phyloP scores from a whole-genome alignment of 2,329 filamentous ascomycete species.

The Harringtonia lauricola region DNA sequence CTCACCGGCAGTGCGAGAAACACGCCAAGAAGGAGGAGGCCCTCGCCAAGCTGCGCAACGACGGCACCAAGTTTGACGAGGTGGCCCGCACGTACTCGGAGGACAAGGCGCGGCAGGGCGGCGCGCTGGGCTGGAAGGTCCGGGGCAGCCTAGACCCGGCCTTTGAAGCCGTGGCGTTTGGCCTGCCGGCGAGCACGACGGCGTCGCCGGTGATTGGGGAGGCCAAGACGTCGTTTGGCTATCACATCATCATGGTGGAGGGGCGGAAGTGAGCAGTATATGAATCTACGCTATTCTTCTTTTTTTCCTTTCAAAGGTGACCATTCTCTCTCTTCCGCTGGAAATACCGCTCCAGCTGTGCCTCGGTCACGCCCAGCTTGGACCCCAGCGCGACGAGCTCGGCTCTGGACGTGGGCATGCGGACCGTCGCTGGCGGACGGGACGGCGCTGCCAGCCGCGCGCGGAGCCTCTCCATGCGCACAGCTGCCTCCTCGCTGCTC shows the following conservation, averaged over 20 bases:
- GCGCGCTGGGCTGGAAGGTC: constrained; percentile 61
- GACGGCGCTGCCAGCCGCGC: background rate
- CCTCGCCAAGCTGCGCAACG: constrained; percentile 50
- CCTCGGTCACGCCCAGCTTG: background rate
- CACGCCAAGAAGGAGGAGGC: constrained; percentile 70
- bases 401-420: background rate
- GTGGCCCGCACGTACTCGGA: constrained; percentile 64
- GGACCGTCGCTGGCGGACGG: background rate
- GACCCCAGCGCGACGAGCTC: background rate
- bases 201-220: constrained; percentile 54
- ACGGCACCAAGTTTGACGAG: constrained; percentile 61
- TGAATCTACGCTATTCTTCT: background rate
- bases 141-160: constrained; percentile 55
- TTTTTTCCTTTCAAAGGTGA: too few species aligned
- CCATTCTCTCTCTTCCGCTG: background rate
- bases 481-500: background rate
- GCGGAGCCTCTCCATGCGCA: background rate
- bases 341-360: background rate
- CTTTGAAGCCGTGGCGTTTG: constrained; percentile 65
- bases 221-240: constrained; percentile 64
- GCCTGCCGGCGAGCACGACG: constrained; percentile 54
- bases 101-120: constrained; percentile 64
- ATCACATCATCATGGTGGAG: constrained; percentile 72
- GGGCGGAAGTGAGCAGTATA: constrained; percentile 32
- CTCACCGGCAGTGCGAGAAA: constrained; percentile 51